Conservation (phyloP, 2,329 filamentous ascomycete genomes). For the Penicillium italicum region DNA sequence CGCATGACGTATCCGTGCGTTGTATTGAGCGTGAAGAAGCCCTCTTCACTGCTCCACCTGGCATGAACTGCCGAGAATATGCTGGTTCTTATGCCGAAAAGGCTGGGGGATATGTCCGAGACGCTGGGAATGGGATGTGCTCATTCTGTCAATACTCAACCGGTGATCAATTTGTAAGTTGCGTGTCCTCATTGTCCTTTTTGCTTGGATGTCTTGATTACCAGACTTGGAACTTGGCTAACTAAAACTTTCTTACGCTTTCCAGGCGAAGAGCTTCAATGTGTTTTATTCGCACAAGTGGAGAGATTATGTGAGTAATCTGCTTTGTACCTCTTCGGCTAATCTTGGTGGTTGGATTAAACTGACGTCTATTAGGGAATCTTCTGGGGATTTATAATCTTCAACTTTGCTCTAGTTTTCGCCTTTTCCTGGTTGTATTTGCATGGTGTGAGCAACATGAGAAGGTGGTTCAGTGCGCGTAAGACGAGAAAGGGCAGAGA, state of each 20-base stretch:
- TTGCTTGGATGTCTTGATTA: neutral
- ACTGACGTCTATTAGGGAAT: constrained; percentile 45
- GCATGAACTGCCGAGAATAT: constrained; percentile 60
- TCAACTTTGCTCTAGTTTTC: constrained; percentile 59
- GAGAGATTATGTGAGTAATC: constrained; percentile 54
- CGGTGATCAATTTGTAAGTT: constrained; percentile 58
- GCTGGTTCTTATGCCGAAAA: constrained; percentile 51
- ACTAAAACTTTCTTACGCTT: neutral
- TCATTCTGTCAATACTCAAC: constrained; percentile 61
- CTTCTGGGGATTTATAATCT: constrained; percentile 60
- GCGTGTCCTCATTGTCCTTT: neutral
- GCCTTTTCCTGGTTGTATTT: constrained; percentile 55
- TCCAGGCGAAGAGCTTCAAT: constrained; percentile 50
- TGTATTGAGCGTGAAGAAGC: constrained; percentile 59
- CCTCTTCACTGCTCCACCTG: constrained; percentile 57
- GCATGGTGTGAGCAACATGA: constrained; percentile 32
- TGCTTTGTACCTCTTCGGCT: constrained; percentile 9
- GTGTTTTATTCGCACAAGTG: constrained; percentile 60
- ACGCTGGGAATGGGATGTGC: constrained; percentile 56
- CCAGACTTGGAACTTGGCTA: neutral
- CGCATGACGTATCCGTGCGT: constrained; percentile 53
- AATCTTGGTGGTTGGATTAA: neutral
- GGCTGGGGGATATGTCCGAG: constrained; percentile 59
- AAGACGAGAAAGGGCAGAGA: constrained; percentile 24
- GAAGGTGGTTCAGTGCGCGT: constrained; percentile 31